A percentile compares a stretch with the other conserved stretches of the same genome.
phyloP scores from a whole-genome alignment of 2,329 filamentous ascomycete species.

The Penicillium digitatum region DNA sequence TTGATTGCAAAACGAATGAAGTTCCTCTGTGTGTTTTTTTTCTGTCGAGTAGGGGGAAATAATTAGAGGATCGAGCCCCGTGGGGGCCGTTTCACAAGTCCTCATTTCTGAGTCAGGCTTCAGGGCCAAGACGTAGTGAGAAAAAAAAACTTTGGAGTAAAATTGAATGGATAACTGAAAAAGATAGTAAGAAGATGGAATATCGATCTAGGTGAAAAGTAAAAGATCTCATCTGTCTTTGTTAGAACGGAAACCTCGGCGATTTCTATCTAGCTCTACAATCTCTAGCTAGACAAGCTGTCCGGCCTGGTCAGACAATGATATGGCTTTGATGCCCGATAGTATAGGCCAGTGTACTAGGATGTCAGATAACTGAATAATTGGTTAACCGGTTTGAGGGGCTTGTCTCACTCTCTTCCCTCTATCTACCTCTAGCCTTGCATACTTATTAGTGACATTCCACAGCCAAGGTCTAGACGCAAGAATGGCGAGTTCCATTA shows the following conservation, averaged over 20 bases:
- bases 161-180: no score
- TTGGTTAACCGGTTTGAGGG: no score
- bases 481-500: no score
- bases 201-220: neutral
- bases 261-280: neutral
- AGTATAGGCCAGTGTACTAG: neutral
- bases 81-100: neutral
- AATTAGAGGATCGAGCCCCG: neutral
- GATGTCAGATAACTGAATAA: neutral
- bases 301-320: neutral
- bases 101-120: neutral
- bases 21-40: neutral
- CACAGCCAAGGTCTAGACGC: no score
- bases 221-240: neutral
- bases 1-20: neutral
- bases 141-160: no score
- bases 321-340: neutral
- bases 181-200: neutral
- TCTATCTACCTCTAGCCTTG: no score
- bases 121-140: neutral
- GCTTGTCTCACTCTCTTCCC: no score
- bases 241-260: neutral
- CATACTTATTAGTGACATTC: no score
- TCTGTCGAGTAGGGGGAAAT: neutral
- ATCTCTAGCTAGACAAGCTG: neutral